Evolutionary conservation across 305 asterid genomes (phyloP), one percentile per base, ranked within the genome.

Genomic region (Euphrasia arctica): DNA sequence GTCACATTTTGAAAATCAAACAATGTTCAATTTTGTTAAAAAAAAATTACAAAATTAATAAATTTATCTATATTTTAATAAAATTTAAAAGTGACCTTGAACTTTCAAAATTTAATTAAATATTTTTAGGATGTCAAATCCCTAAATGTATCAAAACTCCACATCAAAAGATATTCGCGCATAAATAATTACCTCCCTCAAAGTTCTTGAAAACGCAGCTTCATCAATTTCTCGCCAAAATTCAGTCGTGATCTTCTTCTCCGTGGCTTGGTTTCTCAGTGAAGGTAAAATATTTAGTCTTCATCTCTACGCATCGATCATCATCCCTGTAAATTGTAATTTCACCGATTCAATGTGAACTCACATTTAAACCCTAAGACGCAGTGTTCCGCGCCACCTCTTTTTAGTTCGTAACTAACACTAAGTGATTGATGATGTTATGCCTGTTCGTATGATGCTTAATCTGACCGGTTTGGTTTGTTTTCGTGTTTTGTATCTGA

Each of bases 271-370:
- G 47, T 47, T 13, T 11, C 52, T 12, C 4, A 27, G 64, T 52
- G 9, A 45, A 69, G 72, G 64, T 69, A 55, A 48, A 7, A 3
- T 47, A 8, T 18, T 41, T 51, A 63, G 29, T 59, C 62, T 66
- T 36, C 64, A 66, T 56, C n/a, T 47, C 57, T 45, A n/a, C 64
- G 48, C 18, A 63, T 56, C 56, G 60, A 69, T 64, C 52, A 0
- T 54, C 59, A 31, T 39, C 13, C 56, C 42, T 25, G 10, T 18
- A 5, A 25, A 10, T 60, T 14, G 10, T 29, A 9, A 25, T 11
- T 60, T 49, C 55, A 41, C 64, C 65, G 59, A 65, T 49, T 56
- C 62, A 45, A 13, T 54, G 56, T 54, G 41, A 11, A n/a, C 9
- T 4, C 15, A 39, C 18, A 52, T 60, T 64, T 64, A 41, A 49